Evolutionary conservation across 2,329 filamentous ascomycete species (phyloP), one percentile per base, ranked within the genome.

Genomic region (Pyrenophora tritici-repentis): DNA sequence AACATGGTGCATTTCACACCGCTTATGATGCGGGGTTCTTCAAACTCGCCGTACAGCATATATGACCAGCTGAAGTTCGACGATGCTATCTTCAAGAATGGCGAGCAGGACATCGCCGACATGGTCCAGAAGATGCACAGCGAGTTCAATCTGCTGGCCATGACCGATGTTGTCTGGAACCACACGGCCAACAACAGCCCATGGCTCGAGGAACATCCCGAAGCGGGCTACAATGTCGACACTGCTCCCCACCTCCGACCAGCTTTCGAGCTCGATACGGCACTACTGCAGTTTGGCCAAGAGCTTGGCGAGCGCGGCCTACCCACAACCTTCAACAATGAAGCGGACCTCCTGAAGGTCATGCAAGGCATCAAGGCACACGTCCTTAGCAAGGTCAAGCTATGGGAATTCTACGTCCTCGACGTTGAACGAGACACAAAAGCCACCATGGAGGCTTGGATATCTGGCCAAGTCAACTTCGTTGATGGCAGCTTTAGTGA

Each of bases 1-100:
- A 99, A 99, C 77, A 97, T 97, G 91, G 86, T 99, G 53, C 94
- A 99, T 74, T 99, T 99, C 73, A 97, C 94, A 2, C 94, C 94
- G 8, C 79, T 99, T 60, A 94, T 96, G 81, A 82, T 88, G 51
- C 86, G 94, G 53, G 94, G 94, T 50, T 82, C 81, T 37, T 99
- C 94, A 44, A 96, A 99, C 71, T 99, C 94, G 1, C 94, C 94
- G 0, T 99, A 97, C 79, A 99, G 94, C 73, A 84, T 99, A 65
- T 96, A 89, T 72, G 90, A 99, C 67, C 95, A 99, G 77, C 81
- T 95, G 17, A 81, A 82, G 37, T 99, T 95, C 80, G 95, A 99
- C 70, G 83, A 87, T 4, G 77, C 78, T 7, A 84, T 87, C 66
- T 99, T 99, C 66, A 91, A 91, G 1, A 84, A 85, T 41, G 95